Conservation (phyloP, 1,284 basidiomycete species). For the Vanrija humicola region DNA sequence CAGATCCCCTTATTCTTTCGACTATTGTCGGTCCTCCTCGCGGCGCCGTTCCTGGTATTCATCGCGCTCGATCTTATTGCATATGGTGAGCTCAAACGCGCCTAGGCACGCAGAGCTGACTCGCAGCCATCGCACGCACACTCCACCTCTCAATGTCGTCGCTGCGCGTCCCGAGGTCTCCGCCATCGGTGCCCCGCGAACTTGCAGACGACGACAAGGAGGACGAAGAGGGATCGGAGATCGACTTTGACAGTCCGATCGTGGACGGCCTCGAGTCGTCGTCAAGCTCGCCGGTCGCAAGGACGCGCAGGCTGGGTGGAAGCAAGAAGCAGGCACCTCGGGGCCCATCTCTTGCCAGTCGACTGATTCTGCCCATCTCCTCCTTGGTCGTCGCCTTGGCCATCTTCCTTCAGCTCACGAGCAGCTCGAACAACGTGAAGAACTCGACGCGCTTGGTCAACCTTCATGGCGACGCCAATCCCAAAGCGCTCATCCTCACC, state of each 20-base stretch:
- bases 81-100: slow-evolving; percentile 23
- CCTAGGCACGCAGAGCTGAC: neutral
- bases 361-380: neutral
- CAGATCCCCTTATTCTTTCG: slow-evolving; percentile 34
- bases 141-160: slow-evolving; percentile 34
- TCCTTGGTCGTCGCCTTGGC: neutral
- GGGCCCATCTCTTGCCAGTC: neutral
- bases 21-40: slow-evolving; percentile 23
- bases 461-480: neutral
- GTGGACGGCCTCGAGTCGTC: neutral
- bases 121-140: slow-evolving; percentile 33
- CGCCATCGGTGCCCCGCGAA: slow-evolving; percentile 10
- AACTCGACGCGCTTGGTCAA: neutral
- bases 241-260: slow-evolving; percentile 1
- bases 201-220: neutral
- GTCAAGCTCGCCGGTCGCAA: neutral
- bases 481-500: slow-evolving; percentile 49
- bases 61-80: slow-evolving; percentile 35
- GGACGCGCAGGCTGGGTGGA: too few species aligned
- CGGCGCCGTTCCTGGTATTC: slow-evolving; percentile 30
- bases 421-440: neutral
- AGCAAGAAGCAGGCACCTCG: neutral
- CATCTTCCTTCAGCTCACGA: slow-evolving; percentile 5
- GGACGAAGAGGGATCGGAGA: neutral
- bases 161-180: slow-evolving; percentile 35